phyloP scores from a whole-genome alignment of 495 filamentous ascomycete species.

The Xanthoparmelia taractica region DNA sequence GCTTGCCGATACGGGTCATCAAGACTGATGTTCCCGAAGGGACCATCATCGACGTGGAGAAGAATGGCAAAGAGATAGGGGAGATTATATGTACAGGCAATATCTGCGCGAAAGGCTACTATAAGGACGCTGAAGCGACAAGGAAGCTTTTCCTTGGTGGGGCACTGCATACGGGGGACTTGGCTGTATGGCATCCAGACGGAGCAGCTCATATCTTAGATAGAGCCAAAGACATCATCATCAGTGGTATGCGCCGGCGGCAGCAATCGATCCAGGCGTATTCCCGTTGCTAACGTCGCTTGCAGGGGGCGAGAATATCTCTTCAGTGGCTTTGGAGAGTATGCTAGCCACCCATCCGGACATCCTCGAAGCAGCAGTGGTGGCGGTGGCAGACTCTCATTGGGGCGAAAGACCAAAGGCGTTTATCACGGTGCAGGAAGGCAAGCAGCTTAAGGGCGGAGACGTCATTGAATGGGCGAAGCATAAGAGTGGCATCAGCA shows the following conservation, averaged over 20 bases:
- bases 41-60: conserved; percentile 64
- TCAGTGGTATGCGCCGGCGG: conserved; percentile 60
- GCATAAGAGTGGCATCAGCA: conserved; percentile 66
- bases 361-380: conserved; percentile 83
- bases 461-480: conserved; percentile 85
- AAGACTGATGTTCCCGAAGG: conserved; percentile 64
- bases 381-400: conserved; percentile 80
- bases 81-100: conserved; percentile 90
- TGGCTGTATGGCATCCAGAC: conserved; percentile 87
- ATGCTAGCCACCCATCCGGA: conserved; percentile 87
- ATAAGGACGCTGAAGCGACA: conserved; percentile 83
- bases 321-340: conserved; percentile 80
- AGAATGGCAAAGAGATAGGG: conserved; percentile 81
- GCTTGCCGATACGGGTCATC: conserved; percentile 72
- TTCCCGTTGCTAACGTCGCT: neutral
- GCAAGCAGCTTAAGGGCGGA: conserved; percentile 51
- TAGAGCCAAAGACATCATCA: conserved; percentile 95
- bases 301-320: conserved; percentile 91
- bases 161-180: conserved; percentile 77
- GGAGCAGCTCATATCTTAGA: conserved; percentile 88
- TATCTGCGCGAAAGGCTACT: conserved; percentile 86
- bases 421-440: conserved; percentile 71
- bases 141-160: conserved; percentile 82
- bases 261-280: neutral
- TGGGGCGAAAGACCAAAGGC: conserved; percentile 96